phyloP scores from a whole-genome alignment of 495 filamentous ascomycete genomes.

The Aspergillus campestris region DNA sequence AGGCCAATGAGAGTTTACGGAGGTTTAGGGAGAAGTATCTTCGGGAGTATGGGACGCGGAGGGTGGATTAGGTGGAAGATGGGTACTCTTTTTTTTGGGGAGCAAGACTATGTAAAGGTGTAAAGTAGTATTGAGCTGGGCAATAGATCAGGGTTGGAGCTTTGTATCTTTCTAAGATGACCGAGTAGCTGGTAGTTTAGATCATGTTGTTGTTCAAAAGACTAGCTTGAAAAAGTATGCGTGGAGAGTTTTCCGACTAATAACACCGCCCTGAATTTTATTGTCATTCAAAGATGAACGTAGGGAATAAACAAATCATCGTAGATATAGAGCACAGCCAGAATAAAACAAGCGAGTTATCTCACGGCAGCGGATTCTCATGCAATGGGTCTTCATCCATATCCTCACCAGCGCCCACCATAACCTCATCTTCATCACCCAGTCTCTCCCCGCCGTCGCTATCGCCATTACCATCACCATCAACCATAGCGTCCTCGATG shows the following conservation, averaged over 20 bases:
- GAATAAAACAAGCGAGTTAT: not conserved
- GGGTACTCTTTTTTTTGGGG: not conserved
- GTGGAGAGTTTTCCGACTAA: too few species aligned
- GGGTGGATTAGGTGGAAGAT: conserved; percentile 11
- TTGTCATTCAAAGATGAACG: too few species aligned
- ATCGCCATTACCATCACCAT: conserved; percentile 37
- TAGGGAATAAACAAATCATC: too few species aligned
- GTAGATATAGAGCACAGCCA: too few species aligned
- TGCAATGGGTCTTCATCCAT: conserved; percentile 30
- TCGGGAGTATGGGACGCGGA: conserved; percentile 12
- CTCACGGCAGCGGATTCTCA: conserved; percentile 17
- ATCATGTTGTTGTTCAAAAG: not conserved
- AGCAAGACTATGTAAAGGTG: not conserved
- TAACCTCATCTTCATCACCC: conserved; percentile 37
- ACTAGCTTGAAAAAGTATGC: too few species aligned
- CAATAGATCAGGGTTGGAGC: too few species aligned
- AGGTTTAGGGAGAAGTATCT: conserved; percentile 40
- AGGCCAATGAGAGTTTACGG: conserved; percentile 39
- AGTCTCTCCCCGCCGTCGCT: conserved; percentile 5
- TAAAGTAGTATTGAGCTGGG: too few species aligned
- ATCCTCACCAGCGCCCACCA: conserved; percentile 29
- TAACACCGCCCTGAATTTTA: too few species aligned
- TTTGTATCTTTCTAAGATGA: not conserved
- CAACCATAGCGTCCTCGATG: conserved; percentile 25
- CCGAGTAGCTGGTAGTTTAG: not conserved